Conservation (phyloP, 768 basidiomycete species). For the Tephrocybe sp. region DNA sequence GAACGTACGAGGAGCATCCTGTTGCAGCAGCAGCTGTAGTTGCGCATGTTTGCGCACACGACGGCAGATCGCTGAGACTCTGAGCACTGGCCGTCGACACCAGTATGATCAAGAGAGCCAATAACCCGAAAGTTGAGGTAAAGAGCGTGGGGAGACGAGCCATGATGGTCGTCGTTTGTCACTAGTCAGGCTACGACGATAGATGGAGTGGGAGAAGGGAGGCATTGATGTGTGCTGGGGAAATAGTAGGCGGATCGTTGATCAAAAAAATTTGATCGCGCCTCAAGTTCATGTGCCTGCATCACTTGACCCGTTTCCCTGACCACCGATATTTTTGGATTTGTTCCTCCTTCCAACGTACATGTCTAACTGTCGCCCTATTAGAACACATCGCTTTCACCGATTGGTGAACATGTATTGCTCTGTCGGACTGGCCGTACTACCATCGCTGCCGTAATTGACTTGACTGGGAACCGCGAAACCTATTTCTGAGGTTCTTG, state of each 20-base stretch:
- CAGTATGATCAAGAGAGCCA: background rate
- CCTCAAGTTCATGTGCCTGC: background rate
- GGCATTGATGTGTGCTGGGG: background rate
- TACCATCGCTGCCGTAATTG: no score
- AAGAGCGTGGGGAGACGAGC: constrained; percentile 7
- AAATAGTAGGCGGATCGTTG: background rate
- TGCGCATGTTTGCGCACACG: constrained; percentile 3
- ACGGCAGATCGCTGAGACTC: background rate
- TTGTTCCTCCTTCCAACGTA: no score
- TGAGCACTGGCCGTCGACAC: background rate
- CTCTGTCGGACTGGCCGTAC: no score
- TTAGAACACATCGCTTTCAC: no score
- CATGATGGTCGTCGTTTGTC: background rate
- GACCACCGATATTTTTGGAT: background rate
- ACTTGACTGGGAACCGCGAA: no score
- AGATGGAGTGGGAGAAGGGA: background rate
- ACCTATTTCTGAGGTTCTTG: no score
- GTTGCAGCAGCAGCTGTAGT: background rate
- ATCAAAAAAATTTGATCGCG: background rate
- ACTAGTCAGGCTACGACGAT: background rate
- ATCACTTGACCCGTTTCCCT: background rate
- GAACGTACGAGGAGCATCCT: constrained; percentile 3
- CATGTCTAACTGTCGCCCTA: no score
- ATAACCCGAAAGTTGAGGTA: background rate
- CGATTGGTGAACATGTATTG: no score